These are phyloP conservation scores for Lentithecium fluviatile DNA, from an alignment of 495 filamentous ascomycete species.

Conservation along the genomic window DNA sequence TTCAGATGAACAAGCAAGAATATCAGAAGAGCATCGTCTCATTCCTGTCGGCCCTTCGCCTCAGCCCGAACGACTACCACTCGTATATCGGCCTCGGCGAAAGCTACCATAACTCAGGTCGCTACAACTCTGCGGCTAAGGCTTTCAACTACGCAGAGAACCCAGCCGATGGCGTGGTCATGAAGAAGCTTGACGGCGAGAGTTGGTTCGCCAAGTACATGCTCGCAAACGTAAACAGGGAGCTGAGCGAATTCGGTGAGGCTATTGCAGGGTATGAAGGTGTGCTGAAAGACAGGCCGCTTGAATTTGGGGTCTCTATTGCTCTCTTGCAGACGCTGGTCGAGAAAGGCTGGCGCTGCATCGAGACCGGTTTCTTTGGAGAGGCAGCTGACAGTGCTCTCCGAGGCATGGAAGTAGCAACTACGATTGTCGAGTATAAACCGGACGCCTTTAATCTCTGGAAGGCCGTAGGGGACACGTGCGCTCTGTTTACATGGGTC, in stretches of 20 bases:
- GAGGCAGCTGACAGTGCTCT: slow-evolving; percentile 67
- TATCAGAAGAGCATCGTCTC: slow-evolving; percentile 82
- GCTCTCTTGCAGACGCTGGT: slow-evolving; percentile 82
- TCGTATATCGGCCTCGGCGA: slow-evolving; percentile 96
- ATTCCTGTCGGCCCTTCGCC: slow-evolving; percentile 85
- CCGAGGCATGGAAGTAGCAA: slow-evolving; percentile 57
- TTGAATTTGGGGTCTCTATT: slow-evolving; percentile 82
- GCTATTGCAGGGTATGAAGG: slow-evolving; percentile 72
- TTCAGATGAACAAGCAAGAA: slow-evolving; percentile 92
- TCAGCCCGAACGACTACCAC: slow-evolving; percentile 81
- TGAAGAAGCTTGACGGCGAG: slow-evolving; percentile 50
- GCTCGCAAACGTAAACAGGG: slow-evolving; percentile 90
- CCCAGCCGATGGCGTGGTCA: slow-evolving; percentile 57
- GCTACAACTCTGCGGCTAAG: slow-evolving; percentile 89
- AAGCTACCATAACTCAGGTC: slow-evolving; percentile 89
- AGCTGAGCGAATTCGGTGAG: slow-evolving; percentile 83
- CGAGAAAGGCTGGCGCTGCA: slow-evolving; percentile 71
- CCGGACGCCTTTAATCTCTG: slow-evolving; percentile 86
- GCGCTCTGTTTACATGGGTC: slow-evolving; percentile 74
- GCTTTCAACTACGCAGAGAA: slow-evolving; percentile 78
- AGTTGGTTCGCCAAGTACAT: slow-evolving; percentile 96
- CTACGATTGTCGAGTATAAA: slow-evolving; percentile 50
- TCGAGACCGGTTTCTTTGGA: slow-evolving; percentile 81
- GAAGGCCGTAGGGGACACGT: slow-evolving; percentile 91
- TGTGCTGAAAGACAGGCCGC: slow-evolving; percentile 62